Base-by-base conservation (phyloP, 75 land plant species). In the Larix kaempferi region DNA sequence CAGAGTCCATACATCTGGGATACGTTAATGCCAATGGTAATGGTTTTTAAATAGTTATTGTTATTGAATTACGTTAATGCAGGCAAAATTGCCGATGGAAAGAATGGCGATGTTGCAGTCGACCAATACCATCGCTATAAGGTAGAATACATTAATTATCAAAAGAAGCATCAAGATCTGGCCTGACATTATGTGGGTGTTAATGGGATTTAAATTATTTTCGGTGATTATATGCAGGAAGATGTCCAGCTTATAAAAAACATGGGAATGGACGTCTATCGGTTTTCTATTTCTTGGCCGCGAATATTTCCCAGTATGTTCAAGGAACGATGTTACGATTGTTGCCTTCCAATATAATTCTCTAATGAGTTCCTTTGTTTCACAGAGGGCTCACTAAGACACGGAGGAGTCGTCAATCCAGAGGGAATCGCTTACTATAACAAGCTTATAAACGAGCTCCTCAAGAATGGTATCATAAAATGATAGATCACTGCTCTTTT, bases 231-330 rank as follows among this genome's bases (percentile, higher is more conserved):
- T 75, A 55, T 76, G 3, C 67, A 83, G 85, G 81, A 83, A 61
- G 85, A 83, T 73, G 52, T 83, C 19, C 56, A 75, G 66, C 76
- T 79, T 44, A 17, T 83, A 16, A 79, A 79, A 49, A 72, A 71
- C 23, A 16, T 83, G 41, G 74, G 74, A 19, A 76, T 80, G 35
- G 85, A 83, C 72, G 74, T 76, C 23, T 83, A 83, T 56, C 76
- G 85, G 25, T 79, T 83, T 19, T 83, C 85, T 16, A 69, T 83
- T 26, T 61, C 85, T 22, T 83, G 85, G 85, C 13, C 81, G 2
- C 77, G 85, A 10, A 73, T 83, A 6, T 59, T 83, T 69, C 85
- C 85, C 76, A 72, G 85, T 83, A 60, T 16, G 81, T n/a, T 39
- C 27, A 59, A 62, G 77, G 67, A 59, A 61, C 61, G 41, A 4